Evolutionary conservation across 2,329 filamentous ascomycete genomes (phyloP).

Genomic region (Cytospora chrysosperma): DNA sequence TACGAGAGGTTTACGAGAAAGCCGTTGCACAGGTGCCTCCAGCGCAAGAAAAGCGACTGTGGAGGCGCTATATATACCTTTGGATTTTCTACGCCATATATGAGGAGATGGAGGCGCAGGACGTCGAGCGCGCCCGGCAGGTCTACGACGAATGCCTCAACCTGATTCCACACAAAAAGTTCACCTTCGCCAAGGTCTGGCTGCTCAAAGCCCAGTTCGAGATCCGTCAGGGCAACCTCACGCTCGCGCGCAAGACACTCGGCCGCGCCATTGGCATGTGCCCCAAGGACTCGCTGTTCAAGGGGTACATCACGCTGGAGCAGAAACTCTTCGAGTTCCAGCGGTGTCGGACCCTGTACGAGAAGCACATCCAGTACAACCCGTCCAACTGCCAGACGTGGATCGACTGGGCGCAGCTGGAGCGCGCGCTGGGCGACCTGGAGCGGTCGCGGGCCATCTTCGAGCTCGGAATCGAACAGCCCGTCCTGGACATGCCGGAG

Average conservation of each 20-base stretch:
- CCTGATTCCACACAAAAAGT: slow-evolving; percentile 90
- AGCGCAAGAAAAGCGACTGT: slow-evolving; percentile 94
- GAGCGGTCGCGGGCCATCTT: slow-evolving; percentile 88
- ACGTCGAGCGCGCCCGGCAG: slow-evolving; percentile 75
- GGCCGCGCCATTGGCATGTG: slow-evolving; percentile 91
- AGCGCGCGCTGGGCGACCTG: slow-evolving; percentile 85
- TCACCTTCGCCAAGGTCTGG: slow-evolving; percentile 98
- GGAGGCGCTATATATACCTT: slow-evolving; percentile 94
- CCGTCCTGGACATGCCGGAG: slow-evolving; percentile 92
- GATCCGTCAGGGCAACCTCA: slow-evolving; percentile 79
- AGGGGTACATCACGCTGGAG: slow-evolving; percentile 90
- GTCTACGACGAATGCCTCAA: slow-evolving; percentile 88
- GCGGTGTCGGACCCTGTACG: slow-evolving; percentile 85
- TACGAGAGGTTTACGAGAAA: slow-evolving; percentile 91
- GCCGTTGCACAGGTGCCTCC: slow-evolving; percentile 95
- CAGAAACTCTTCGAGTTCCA: slow-evolving; percentile 92
- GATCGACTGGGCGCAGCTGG: slow-evolving; percentile 94
- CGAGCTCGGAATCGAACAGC: slow-evolving; percentile 82
- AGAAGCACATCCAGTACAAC: slow-evolving; percentile 93
- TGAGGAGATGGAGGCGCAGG: slow-evolving; percentile 85
- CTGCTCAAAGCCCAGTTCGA: slow-evolving; percentile 91
- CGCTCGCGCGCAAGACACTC: slow-evolving; percentile 80
- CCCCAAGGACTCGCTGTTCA: slow-evolving; percentile 93
- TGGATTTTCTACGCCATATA: slow-evolving; percentile 97
- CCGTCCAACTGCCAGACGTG: slow-evolving; percentile 87